Percentiles rank a stretch among this genome's conserved stretches.
phyloP scores from a whole-genome alignment of 108 stramenopile species.

The Fistulifera solaris region DNA sequence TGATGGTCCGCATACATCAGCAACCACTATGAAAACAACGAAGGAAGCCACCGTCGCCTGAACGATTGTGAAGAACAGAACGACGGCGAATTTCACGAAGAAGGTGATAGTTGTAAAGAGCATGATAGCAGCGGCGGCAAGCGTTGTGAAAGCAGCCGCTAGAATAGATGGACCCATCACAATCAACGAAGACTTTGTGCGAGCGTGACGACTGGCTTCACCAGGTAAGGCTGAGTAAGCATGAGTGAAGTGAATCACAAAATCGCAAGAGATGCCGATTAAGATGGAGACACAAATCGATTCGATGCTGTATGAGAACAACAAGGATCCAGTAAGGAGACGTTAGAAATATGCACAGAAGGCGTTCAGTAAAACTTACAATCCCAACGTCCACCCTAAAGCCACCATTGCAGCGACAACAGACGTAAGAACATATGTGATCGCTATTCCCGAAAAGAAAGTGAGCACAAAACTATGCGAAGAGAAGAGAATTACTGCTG shows the following conservation, averaged over 20 bases:
- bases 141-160: conserved; percentile 40
- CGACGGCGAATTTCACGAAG: conserved; percentile 39
- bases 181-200: conserved; percentile 35
- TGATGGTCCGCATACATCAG: conserved; percentile 29
- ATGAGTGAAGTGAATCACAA: conserved; percentile 51
- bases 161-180: conserved; percentile 46
- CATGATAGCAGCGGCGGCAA: conserved; percentile 39
- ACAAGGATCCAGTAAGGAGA: not conserved
- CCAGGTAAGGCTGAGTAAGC: conserved; percentile 31
- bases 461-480: conserved; percentile 35
- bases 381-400: conserved; percentile 47
- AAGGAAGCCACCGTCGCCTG: conserved; percentile 35
- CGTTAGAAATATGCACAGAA: not conserved
- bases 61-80: conserved; percentile 44
- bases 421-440: conserved; percentile 36
- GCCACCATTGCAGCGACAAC: conserved; percentile 38
- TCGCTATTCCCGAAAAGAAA: conserved; percentile 27
- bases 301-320: conserved; percentile 17
- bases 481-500: conserved; percentile 29
- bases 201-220: conserved; percentile 11
- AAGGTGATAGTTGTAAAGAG: conserved; percentile 26
- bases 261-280: conserved; percentile 42
- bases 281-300: conserved; percentile 45
- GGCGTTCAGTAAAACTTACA: conserved; percentile 1
- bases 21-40: conserved; percentile 33